A percentile compares a stretch with the other conserved stretches of the same genome.
These are phyloP conservation scores for Penicillium angulare DNA, from an alignment of 495 filamentous ascomycete genomes.

Conservation along the genomic window DNA sequence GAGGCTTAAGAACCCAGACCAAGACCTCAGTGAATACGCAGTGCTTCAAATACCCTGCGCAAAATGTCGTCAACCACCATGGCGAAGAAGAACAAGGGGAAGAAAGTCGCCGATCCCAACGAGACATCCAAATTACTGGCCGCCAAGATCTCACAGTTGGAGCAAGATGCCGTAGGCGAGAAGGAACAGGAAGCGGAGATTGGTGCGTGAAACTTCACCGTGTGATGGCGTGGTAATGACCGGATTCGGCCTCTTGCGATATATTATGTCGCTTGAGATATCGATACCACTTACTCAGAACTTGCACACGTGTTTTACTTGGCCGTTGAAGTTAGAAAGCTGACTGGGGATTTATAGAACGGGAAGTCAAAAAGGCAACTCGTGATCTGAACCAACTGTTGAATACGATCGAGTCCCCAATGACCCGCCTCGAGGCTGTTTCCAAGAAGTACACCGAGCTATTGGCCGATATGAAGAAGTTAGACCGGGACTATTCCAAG, in stretches of 20 bases:
- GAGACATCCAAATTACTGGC: slow-evolving; percentile 88
- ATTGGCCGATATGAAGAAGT: slow-evolving; percentile 86
- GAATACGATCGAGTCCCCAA: slow-evolving; percentile 71
- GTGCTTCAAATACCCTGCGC: neutral
- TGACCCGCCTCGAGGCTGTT: slow-evolving; percentile 76
- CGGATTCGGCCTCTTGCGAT: neutral
- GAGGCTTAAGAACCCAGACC: slow-evolving; percentile 2
- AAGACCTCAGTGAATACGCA: neutral
- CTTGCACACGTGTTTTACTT: slow-evolving; percentile 6
- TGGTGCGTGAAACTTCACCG: slow-evolving; percentile 84
- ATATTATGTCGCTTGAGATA: too few relatives aligned
- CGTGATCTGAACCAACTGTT: slow-evolving; percentile 81
- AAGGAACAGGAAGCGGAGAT: slow-evolving; percentile 96
- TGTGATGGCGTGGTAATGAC: too few relatives aligned
- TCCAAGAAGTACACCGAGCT: slow-evolving; percentile 91
- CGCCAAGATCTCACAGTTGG: slow-evolving; percentile 92
- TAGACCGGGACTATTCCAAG: slow-evolving; percentile 90
- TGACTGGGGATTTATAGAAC: slow-evolving; percentile 50
- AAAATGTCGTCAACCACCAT: slow-evolving; percentile 44
- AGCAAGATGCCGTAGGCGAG: slow-evolving; percentile 86
- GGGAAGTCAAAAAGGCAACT: slow-evolving; percentile 89
- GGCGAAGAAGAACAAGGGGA: slow-evolving; percentile 70
- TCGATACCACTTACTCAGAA: neutral
- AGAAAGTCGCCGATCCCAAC: slow-evolving; percentile 71
- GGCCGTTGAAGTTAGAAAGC: slow-evolving; percentile 2